Base-by-base conservation (phyloP, 2,329 filamentous ascomycete genomes). In the Clarireedia paspali region DNA sequence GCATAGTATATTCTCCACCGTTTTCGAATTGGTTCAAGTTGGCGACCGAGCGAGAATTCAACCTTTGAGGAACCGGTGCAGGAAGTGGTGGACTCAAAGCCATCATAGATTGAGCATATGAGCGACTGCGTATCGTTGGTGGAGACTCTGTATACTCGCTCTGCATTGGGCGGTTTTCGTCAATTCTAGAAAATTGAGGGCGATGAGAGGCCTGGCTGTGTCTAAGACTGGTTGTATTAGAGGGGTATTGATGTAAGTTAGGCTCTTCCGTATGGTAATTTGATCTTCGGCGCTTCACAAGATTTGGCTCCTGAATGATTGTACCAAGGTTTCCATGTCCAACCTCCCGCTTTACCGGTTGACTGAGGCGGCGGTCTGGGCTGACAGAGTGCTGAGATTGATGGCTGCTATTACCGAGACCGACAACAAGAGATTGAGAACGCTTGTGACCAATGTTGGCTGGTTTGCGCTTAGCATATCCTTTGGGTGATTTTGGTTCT, bases 401-500 rank as follows among this genome's bases (percentile, higher is more conserved):
- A 6, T n/a, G 14, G 5, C 15, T 40, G 24, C 40, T 47, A 30
- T 27, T 12, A 36, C 53, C 44, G 10, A 44, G 40, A 36, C 26
- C 26, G 34, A 64, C 61, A 36, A 64, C 63, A 23, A 70, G 47
- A 5, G 68, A 70, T 53, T 68, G 66, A 5, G 68, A 67, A 10
- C 68, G 62, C 55, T 67, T 67, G 27, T 70, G 67, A 15, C 56
- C 57, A 30, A 46, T 44, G 47, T 45, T 40, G 53, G 51, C 50
- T 27, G 54, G 20, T 17, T 53, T 55, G 49, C 63, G 58, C 60
- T 65, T 67, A 0, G 61, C 56, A 42, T 65, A 66, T 12, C 63
- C 64, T 51, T 67, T 69, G 1, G 67, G 63, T 2, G 65, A 64
- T 40, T 66, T 66, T 1, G 64, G 58, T 45, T 66, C 63, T 0